Conservation (phyloP, 169 alveolate species). For the Plasmodium vivax region DNA sequence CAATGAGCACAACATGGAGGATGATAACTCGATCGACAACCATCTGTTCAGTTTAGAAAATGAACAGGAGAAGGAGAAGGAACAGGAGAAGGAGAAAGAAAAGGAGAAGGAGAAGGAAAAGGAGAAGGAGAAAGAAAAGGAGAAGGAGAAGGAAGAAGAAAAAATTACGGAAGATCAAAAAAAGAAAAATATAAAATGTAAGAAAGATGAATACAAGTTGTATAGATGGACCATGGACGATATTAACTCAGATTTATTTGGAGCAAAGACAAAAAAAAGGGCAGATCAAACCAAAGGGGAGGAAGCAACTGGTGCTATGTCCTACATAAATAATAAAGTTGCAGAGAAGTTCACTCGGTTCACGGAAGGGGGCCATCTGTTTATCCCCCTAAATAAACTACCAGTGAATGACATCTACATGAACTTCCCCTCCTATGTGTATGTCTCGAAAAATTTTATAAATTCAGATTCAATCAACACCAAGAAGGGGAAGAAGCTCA, state of each 20-base stretch:
- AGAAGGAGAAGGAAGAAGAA: slow-evolving; percentile 74
- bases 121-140: slow-evolving; percentile 66
- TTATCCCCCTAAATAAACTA: slow-evolving; percentile 64
- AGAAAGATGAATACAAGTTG: slow-evolving; percentile 74
- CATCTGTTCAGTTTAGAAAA: slow-evolving; percentile 71
- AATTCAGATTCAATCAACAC: slow-evolving; percentile 55
- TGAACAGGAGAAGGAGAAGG: slow-evolving; percentile 74
- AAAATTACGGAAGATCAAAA: slow-evolving; percentile 67
- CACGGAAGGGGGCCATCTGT: slow-evolving; percentile 19
- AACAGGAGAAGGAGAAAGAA: slow-evolving; percentile 66
- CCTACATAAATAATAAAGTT: slow-evolving; percentile 33
- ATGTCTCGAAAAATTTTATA: slow-evolving; percentile 74
- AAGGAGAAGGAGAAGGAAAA: slow-evolving; percentile 74
- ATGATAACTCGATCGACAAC: slow-evolving; percentile 35
- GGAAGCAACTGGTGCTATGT: background rate
- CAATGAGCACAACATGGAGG: slow-evolving; percentile 19
- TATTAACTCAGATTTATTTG: slow-evolving; percentile 48
- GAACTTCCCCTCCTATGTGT: slow-evolving; percentile 73
- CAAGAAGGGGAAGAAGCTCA: slow-evolving; percentile 49
- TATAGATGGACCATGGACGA: slow-evolving; percentile 66
- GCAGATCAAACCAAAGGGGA: background rate
- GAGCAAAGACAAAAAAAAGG: background rate
- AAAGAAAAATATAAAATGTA: slow-evolving; percentile 59
- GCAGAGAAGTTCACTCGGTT: slow-evolving; percentile 9
- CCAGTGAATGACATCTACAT: slow-evolving; percentile 59